These are phyloP conservation scores for Colletotrichum lupini DNA, from an alignment of 2,329 filamentous ascomycete genomes.

Conservation along the genomic window DNA sequence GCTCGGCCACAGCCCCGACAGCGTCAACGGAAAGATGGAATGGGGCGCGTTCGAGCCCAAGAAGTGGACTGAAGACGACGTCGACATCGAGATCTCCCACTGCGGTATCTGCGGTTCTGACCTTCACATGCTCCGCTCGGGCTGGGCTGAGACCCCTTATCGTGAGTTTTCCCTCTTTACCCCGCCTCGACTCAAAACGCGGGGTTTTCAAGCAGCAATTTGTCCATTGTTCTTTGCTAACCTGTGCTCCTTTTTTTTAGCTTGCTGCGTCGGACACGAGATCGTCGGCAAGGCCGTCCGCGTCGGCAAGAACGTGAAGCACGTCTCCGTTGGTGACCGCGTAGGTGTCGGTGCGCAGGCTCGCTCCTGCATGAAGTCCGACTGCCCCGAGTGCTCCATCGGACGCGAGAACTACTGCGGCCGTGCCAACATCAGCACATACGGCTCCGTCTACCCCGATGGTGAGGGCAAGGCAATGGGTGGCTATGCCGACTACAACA, in stretches of 20 bases:
- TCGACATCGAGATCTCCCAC: conserved; percentile 74
- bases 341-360: conserved; percentile 73
- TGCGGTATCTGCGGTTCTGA: conserved; percentile 75
- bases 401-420: conserved; percentile 56
- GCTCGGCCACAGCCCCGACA: conserved; percentile 55
- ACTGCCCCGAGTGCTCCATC: conserved; percentile 54
- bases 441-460: conserved; percentile 61
- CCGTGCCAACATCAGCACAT: conserved; percentile 59
- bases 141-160: conserved; percentile 57
- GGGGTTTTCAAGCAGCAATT: neutral
- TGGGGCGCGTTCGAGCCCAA: conserved; percentile 71
- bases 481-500: conserved; percentile 54
- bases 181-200: conserved; percentile 1
- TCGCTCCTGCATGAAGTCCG: conserved; percentile 60
- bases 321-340: conserved; percentile 70
- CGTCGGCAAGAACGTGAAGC: conserved; percentile 58
- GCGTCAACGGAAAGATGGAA: conserved; percentile 62
- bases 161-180: conserved; percentile 43
- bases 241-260: conserved; percentile 37
- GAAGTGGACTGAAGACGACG: conserved; percentile 72
- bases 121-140: conserved; percentile 67
- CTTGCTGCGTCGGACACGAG: conserved; percentile 71
- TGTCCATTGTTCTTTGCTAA: neutral
- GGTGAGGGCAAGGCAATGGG: conserved; percentile 69
- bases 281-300: conserved; percentile 70